Evolutionary conservation across 108 stramenopile species (phyloP).

Genomic region (Pseudonitzschia multiseries): DNA sequence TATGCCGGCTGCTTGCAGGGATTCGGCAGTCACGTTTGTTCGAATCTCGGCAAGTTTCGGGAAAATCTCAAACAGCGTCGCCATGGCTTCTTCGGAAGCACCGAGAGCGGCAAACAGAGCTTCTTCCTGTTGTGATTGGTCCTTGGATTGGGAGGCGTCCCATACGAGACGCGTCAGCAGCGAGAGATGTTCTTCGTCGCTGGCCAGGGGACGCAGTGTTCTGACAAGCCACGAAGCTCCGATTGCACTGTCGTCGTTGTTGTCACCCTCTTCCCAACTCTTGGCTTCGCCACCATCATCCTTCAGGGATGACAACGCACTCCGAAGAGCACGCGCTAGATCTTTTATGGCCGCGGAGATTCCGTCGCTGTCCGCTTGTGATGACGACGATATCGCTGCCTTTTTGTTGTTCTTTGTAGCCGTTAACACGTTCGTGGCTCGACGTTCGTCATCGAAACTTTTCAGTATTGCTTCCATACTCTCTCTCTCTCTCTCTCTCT

Average conservation of each 20-base stretch:
- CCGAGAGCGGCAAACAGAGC: slow-evolving; percentile 66
- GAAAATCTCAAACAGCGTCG: slow-evolving; percentile 45
- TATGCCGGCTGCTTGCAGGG: neutral
- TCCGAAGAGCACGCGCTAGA: slow-evolving; percentile 15
- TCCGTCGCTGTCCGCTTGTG: neutral
- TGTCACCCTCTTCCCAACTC: neutral
- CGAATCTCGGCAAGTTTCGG: slow-evolving; percentile 41
- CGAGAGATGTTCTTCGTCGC: slow-evolving; percentile 30
- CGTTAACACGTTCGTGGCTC: neutral
- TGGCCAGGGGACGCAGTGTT: slow-evolving; percentile 24
- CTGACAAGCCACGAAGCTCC: slow-evolving; percentile 28
- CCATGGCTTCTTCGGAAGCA: slow-evolving; percentile 53
- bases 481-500: neutral
- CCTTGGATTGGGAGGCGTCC: slow-evolving; percentile 32
- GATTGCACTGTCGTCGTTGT: neutral
- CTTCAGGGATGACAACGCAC: slow-evolving; percentile 12
- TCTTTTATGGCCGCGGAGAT: neutral
- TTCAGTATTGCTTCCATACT: slow-evolving; percentile 26
- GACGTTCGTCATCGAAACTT: slow-evolving; percentile 14
- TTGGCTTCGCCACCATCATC: slow-evolving; percentile 1
- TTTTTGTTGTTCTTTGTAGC: neutral
- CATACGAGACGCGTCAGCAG: slow-evolving; percentile 37
- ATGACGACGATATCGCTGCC: neutral
- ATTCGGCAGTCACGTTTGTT: slow-evolving; percentile 12
- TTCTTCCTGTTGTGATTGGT: slow-evolving; percentile 44